phyloP scores from a whole-genome alignment of 2,329 filamentous ascomycete genomes.

The Pezizomycotina sp. region DNA sequence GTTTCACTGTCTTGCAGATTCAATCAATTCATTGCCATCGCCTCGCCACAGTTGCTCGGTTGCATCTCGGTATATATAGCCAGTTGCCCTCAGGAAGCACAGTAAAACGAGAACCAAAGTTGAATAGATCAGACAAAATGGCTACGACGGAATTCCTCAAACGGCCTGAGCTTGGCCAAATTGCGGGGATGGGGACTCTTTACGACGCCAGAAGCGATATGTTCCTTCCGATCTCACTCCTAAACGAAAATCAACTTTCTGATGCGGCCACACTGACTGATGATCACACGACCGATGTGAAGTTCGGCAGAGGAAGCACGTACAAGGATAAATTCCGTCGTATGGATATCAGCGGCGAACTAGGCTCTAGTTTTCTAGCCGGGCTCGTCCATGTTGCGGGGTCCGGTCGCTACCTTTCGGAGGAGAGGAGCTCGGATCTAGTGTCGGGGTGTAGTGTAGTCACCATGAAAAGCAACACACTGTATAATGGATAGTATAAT shows the following conservation, averaged over 20 bases:
- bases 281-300: slow-evolving; percentile 3
- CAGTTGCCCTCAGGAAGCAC: too few relatives aligned
- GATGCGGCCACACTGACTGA: slow-evolving; percentile 2
- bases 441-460: too few relatives aligned
- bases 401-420: slow-evolving; percentile 10
- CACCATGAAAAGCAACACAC: too few relatives aligned
- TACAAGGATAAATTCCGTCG: slow-evolving; percentile 12
- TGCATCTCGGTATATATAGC: too few relatives aligned
- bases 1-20: too few relatives aligned
- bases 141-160: too few relatives aligned
- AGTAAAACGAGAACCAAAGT: too few relatives aligned
- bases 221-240: slow-evolving; percentile 7
- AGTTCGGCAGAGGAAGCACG: slow-evolving; percentile 4
- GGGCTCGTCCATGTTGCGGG: slow-evolving; percentile 8
- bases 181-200: slow-evolving; percentile 6
- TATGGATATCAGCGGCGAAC: slow-evolving; percentile 5
- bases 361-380: slow-evolving; percentile 14
- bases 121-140: too few relatives aligned
- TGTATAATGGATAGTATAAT: too few relatives aligned
- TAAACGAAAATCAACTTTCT: slow-evolving; percentile 1
- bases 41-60: too few relatives aligned
- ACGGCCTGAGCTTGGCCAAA: slow-evolving; percentile 12
- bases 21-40: too few relatives aligned
- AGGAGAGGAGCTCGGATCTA: too few relatives aligned
- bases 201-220: slow-evolving; percentile 14